These are phyloP conservation scores for Fraxinus pennsylvanica DNA, from an alignment of 257 asterid genomes.

Conservation along the genomic window DNA sequence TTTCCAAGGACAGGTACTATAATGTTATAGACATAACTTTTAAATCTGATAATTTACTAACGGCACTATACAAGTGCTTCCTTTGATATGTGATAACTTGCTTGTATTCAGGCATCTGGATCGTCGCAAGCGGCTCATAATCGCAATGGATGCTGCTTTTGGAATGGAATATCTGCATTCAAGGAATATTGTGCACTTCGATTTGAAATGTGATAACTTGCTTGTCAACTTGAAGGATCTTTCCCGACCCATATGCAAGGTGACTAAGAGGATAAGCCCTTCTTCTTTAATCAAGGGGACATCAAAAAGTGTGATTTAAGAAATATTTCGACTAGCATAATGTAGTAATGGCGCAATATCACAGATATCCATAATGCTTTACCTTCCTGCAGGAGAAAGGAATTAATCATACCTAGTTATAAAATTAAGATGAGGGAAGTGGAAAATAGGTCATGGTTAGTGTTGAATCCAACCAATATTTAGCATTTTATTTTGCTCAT, in stretches of 20 bases:
- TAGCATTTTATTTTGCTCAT: constrained; percentile 2
- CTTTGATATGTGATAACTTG: background rate
- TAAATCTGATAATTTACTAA: background rate
- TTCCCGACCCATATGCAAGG: constrained; percentile 97
- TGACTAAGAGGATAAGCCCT: constrained; percentile 15
- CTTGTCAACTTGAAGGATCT: constrained; percentile 95
- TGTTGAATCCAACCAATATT: constrained; percentile 10
- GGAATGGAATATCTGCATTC: constrained; percentile 98
- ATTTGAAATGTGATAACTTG: constrained; percentile 89
- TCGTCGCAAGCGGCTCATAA: constrained; percentile 87
- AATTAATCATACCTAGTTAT: background rate
- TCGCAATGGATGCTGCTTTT: constrained; percentile 97
- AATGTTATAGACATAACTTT: background rate
- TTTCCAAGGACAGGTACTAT: constrained; percentile 73
- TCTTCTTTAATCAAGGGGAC: background rate
- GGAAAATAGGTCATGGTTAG: background rate
- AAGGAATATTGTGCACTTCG: constrained; percentile 92
- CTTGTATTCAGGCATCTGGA: constrained; percentile 71
- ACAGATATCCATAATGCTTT: background rate
- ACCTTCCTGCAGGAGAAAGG: background rate
- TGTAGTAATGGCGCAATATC: background rate
- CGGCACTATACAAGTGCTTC: background rate
- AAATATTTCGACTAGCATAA: background rate
- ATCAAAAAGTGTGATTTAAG: background rate
- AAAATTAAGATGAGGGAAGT: background rate